These are phyloP conservation scores for Metschnikowia vanudenii DNA, from an alignment of 805 yeast species.

Conservation along the genomic window DNA sequence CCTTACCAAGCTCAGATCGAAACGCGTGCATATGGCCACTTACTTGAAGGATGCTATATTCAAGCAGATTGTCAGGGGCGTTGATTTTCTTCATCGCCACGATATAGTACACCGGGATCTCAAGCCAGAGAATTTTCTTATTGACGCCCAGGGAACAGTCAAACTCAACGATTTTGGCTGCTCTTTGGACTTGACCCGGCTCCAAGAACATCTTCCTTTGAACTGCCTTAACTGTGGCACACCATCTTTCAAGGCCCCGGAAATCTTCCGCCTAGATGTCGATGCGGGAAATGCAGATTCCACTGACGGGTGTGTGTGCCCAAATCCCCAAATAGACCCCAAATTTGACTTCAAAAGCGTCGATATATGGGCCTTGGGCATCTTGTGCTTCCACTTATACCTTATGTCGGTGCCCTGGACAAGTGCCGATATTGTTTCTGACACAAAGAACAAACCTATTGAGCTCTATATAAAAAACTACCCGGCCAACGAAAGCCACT, in stretches of 20 bases:
- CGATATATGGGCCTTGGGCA: constrained; percentile 55
- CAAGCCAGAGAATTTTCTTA: constrained; percentile 53
- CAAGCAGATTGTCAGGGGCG: constrained; percentile 45
- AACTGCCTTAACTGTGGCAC: constrained; percentile 46
- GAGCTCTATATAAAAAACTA: constrained; percentile 26
- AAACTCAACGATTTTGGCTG: constrained; percentile 53
- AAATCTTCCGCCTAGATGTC: constrained; percentile 33
- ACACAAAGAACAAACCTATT: constrained; percentile 22
- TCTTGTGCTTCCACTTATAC: constrained; percentile 45
- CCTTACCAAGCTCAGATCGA: constrained; percentile 39
- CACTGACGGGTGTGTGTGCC: not conserved
- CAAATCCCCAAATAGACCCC: not conserved
- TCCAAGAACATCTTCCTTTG: constrained; percentile 20
- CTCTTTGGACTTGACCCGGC: constrained; percentile 35
- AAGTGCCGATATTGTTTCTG: constrained; percentile 29
- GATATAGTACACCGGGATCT: constrained; percentile 50
- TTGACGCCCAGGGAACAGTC: constrained; percentile 44
- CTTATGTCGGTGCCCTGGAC: constrained; percentile 51
- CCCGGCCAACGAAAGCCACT: constrained; percentile 25
- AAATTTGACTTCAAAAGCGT: constrained; percentile 31
- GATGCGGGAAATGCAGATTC: not conserved
- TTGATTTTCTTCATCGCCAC: constrained; percentile 42
- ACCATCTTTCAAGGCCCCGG: constrained; percentile 55
- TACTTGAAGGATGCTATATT: constrained; percentile 46
- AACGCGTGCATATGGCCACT: constrained; percentile 28